Conservation (phyloP, 139 green algal species). For the Volvox reticuliferus region DNA sequence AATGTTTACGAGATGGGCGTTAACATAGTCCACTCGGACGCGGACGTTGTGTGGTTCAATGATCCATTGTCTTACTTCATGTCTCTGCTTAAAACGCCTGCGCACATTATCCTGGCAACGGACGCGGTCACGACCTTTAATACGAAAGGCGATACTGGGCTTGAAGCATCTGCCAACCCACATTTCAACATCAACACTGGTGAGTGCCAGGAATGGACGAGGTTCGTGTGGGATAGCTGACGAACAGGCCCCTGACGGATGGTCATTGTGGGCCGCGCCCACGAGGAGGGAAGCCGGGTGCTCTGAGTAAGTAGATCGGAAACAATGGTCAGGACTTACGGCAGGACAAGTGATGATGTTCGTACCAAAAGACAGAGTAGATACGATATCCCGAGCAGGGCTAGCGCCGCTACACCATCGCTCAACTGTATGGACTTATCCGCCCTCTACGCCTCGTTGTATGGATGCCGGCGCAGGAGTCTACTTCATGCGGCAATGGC, state of each 20-base stretch:
- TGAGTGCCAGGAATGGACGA: background rate
- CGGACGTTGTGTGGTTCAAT: slow-evolving; percentile 56
- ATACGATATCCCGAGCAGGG: no score
- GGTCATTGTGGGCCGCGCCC: no score
- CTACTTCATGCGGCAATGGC: slow-evolving; percentile 57
- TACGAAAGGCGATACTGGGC: slow-evolving; percentile 6
- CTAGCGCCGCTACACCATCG: no score
- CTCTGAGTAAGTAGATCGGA: no score
- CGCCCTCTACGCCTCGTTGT: no score
- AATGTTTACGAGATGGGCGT: slow-evolving; percentile 54
- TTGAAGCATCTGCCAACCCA: slow-evolving; percentile 30
- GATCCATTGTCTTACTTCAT: slow-evolving; percentile 50
- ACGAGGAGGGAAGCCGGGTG: no score
- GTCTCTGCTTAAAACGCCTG: slow-evolving; percentile 1
- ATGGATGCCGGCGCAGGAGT: slow-evolving; percentile 39
- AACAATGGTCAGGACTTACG: no score
- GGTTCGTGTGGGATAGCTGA: no score
- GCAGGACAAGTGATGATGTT: no score
- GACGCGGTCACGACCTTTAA: slow-evolving; percentile 49
- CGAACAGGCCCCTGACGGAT: no score
- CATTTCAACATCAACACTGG: slow-evolving; percentile 64
- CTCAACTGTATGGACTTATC: no score
- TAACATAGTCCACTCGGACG: slow-evolving; percentile 51
- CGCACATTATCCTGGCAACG: slow-evolving; percentile 44
- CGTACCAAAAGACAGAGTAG: no score